These are phyloP conservation scores for Conticribra weissflogii DNA, from an alignment of 108 stramenopile species.

Conservation along the genomic window DNA sequence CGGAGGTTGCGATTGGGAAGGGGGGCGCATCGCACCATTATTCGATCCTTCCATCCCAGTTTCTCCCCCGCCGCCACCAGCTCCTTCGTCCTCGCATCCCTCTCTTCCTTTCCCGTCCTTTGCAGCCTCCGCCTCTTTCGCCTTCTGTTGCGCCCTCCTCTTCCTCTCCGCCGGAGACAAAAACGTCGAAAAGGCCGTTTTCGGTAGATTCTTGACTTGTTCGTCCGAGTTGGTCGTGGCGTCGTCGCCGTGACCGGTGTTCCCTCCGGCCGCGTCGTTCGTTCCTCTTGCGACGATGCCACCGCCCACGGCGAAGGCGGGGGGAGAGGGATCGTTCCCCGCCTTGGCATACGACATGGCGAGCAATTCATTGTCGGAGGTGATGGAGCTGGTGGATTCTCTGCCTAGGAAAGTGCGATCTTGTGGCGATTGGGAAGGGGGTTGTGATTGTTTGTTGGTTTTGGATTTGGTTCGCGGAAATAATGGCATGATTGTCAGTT, in stretches of 20 bases:
- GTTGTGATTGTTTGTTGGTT: too few species aligned
- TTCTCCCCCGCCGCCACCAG: background rate
- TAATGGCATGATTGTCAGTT: too few species aligned
- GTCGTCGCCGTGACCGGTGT: background rate
- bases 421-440: too few species aligned
- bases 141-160: constrained; percentile 11
- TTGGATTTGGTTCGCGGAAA: too few species aligned
- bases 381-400: constrained; percentile 8
- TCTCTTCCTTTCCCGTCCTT: background rate
- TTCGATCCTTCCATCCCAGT: background rate
- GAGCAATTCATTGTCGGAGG: constrained; percentile 13
- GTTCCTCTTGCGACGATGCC: background rate
- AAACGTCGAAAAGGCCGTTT: constrained; percentile 16
- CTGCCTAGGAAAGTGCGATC: too few species aligned
- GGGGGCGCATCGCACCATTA: too few species aligned
- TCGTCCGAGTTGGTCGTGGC: background rate
- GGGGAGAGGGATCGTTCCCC: too few species aligned
- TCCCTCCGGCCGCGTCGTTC: background rate
- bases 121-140: background rate
- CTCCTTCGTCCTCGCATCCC: background rate
- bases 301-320: background rate
- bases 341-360: constrained; percentile 14
- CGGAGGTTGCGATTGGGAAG: background rate
- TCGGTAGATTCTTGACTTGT: constrained; percentile 9
- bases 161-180: constrained; percentile 31